Conservation (phyloP, 2,329 filamentous ascomycete genomes). For the Pseudogymnoascus sp. region DNA sequence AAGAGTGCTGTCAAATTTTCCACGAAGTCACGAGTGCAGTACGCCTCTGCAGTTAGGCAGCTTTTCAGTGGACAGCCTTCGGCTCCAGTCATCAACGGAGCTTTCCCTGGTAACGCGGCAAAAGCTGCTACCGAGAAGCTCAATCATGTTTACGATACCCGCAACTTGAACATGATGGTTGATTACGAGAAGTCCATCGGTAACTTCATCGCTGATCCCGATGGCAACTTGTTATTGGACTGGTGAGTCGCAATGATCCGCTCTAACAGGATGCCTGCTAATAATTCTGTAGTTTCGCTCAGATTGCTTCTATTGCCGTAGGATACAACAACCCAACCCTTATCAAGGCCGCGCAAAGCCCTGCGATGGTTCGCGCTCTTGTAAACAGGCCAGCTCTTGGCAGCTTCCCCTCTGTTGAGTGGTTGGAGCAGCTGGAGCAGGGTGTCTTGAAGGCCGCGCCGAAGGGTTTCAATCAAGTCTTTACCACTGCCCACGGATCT, state of each 20-base stretch:
- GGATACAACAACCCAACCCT: conserved; percentile 73
- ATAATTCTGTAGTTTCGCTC: conserved; percentile 48
- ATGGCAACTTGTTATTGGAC: background rate
- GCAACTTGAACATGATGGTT: background rate
- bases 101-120: too few relatives aligned
- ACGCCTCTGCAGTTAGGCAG: too few relatives aligned
- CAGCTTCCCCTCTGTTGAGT: conserved; percentile 71
- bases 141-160: background rate
- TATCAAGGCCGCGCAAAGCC: conserved; percentile 53
- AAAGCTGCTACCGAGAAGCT: background rate
- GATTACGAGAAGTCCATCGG: conserved; percentile 5
- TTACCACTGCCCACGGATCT: conserved; percentile 69
- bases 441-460: conserved; percentile 66
- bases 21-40: too few relatives aligned
- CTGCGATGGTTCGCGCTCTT: conserved; percentile 62
- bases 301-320: conserved; percentile 76
- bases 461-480: conserved; percentile 67
- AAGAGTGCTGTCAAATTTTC: too few relatives aligned
- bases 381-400: conserved; percentile 73
- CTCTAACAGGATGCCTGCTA: background rate
- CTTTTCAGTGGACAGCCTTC: too few relatives aligned
- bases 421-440: conserved; percentile 60
- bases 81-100: too few relatives aligned
- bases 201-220: background rate
- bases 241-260: background rate